phyloP scores from a whole-genome alignment of 2,329 filamentous ascomycete genomes.

The Ophiostoma novo-ulmi region DNA sequence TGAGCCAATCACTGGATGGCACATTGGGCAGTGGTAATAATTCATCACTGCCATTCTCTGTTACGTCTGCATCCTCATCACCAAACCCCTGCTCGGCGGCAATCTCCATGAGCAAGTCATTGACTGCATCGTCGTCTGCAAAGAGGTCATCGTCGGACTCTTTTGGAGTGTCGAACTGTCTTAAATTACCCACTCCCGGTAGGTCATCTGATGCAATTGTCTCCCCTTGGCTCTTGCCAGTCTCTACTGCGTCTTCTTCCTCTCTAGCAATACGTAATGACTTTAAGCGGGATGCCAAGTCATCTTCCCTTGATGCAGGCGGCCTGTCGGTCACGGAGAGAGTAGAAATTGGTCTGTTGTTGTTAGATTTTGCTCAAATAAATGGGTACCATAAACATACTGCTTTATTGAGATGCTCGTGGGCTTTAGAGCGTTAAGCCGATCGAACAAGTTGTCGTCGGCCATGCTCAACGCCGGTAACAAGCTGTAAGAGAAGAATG shows the following conservation, averaged over 20 bases:
- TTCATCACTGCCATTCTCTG: conserved; percentile 33
- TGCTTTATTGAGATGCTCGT: conserved; percentile 32
- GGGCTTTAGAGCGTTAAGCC: conserved; percentile 50
- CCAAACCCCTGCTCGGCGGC: conserved; percentile 27
- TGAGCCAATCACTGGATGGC: conserved; percentile 32
- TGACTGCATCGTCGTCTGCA: conserved; percentile 49
- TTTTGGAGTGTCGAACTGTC: conserved; percentile 14
- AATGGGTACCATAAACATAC: background rate
- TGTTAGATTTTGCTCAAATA: background rate
- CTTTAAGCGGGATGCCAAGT: conserved; percentile 48
- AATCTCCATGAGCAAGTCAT: conserved; percentile 47
- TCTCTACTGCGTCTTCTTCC: background rate
- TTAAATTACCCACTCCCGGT: no score
- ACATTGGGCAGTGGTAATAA: conserved; percentile 47
- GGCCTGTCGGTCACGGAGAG: background rate
- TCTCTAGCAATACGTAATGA: conserved; percentile 42
- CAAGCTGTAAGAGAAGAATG: background rate
- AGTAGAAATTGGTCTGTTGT: background rate
- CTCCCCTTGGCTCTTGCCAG: background rate
- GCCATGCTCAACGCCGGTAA: background rate
- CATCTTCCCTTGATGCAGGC: conserved; percentile 46
- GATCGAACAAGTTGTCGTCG: conserved; percentile 43
- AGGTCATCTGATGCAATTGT: background rate
- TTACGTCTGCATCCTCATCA: conserved; percentile 25
- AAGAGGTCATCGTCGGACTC: conserved; percentile 40